Evolutionary conservation across 257 asterid species (phyloP).

Genomic region (Solanum pinnatisectum): DNA sequence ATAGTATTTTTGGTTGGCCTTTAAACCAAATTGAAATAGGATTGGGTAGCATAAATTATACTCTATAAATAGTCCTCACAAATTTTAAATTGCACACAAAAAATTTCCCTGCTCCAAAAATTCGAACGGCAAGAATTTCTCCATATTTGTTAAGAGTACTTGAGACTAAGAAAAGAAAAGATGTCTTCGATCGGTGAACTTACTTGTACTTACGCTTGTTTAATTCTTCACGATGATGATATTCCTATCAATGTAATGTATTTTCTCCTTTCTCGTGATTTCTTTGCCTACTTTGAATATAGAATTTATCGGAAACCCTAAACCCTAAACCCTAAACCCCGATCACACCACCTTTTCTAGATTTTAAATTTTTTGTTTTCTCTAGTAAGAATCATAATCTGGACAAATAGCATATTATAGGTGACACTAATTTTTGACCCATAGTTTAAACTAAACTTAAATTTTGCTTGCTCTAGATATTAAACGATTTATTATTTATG

Average conservation of each 20-base stretch:
- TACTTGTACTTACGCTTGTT: conserved; percentile 8
- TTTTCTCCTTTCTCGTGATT: not conserved
- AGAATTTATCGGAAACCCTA: no score
- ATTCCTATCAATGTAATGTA: conserved; percentile 5
- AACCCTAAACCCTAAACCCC: no score
- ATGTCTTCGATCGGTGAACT: conserved; percentile 2
- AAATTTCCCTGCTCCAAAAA: not conserved
- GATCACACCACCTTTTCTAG: rapidly evolving
- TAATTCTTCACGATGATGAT: conserved; percentile 13
- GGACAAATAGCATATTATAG: not conserved
- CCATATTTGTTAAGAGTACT: not conserved
- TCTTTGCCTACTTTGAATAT: not conserved
- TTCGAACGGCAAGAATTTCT: not conserved
- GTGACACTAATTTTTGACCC: not conserved
- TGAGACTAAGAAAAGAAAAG: not conserved
- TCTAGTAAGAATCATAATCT: not conserved
- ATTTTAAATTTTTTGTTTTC: not conserved
- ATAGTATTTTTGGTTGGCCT: not conserved
- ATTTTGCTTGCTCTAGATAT: not conserved
- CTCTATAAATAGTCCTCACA: not conserved
- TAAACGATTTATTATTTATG: not conserved
- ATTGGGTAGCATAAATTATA: not conserved
- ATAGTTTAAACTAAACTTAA: not conserved
- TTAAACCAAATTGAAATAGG: not conserved
- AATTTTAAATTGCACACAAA: not conserved